A percentile compares a stretch with the other conserved stretches of the same genome.
Conservation (phyloP, 768 basidiomycete species). For the Naganishia onofrii region DNA sequence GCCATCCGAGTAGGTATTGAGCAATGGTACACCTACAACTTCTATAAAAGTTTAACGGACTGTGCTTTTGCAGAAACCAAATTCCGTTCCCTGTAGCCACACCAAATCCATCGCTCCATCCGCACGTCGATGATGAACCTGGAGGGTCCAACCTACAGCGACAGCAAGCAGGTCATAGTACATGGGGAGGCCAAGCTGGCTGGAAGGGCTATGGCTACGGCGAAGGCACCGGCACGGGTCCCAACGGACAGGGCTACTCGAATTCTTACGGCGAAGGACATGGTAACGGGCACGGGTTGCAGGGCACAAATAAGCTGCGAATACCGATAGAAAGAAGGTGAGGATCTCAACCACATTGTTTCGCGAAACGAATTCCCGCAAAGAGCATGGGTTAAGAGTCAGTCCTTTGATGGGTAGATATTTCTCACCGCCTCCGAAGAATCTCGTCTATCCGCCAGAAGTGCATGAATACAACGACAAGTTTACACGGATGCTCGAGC, state of each 20-base stretch:
- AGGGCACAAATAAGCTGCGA: constrained; percentile 55
- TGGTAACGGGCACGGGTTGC: constrained; percentile 28
- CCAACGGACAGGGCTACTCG: constrained; percentile 33
- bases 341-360: constrained; percentile 36
- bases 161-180: neutral
- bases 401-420: constrained; percentile 59
- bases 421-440: constrained; percentile 70
- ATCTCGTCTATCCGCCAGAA: constrained; percentile 81
- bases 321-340: constrained; percentile 83
- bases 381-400: constrained; percentile 12
- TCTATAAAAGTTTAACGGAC: neutral
- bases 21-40: neutral
- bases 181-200: constrained; percentile 15
- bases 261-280: constrained; percentile 31
- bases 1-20: constrained; percentile 38
- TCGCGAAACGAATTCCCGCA: neutral
- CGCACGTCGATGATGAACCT: constrained; percentile 34
- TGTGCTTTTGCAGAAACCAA: constrained; percentile 52
- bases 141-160: constrained; percentile 2
- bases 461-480: constrained; percentile 86
- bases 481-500: constrained; percentile 81
- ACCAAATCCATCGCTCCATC: constrained; percentile 49
- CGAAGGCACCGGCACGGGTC: constrained; percentile 20
- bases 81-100: constrained; percentile 66
- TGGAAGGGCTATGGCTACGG: constrained; percentile 24